phyloP scores from a whole-genome alignment of 106 monocot genomes.

The Dioscorea dumetorum region DNA sequence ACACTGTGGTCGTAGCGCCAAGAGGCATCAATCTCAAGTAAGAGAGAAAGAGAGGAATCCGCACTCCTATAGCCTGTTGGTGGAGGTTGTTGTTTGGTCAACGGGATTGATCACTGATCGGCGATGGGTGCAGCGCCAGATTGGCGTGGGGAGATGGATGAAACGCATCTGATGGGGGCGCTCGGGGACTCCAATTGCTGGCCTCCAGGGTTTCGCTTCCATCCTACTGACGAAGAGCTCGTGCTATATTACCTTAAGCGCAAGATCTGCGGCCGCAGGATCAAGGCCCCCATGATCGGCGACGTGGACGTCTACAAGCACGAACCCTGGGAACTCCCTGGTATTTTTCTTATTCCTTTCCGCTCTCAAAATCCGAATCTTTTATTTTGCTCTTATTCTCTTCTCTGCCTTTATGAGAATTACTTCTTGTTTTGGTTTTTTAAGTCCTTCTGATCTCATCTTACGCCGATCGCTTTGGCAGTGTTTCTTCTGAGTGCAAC shows the following conservation, averaged over 20 bases:
- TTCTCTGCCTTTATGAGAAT: too few relatives aligned
- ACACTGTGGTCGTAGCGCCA: background rate
- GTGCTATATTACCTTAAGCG: conserved; percentile 90
- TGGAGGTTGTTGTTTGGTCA: background rate
- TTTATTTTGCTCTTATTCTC: too few relatives aligned
- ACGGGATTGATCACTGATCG: background rate
- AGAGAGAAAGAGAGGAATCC: background rate
- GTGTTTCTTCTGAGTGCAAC: too few relatives aligned
- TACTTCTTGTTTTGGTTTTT: too few relatives aligned
- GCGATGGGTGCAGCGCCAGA: background rate
- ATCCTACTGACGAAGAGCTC: conserved; percentile 99
- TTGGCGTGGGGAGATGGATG: background rate
- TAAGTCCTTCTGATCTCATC: too few relatives aligned
- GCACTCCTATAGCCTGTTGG: background rate
- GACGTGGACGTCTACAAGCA: conserved; percentile 91
- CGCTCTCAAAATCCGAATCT: background rate
- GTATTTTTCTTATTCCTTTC: conserved; percentile 16
- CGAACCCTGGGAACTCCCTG: conserved; percentile 86
- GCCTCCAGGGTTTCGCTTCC: conserved; percentile 91
- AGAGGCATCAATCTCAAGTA: background rate
- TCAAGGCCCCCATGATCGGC: conserved; percentile 40
- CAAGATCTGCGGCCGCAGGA: conserved; percentile 57
- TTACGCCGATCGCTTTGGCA: too few relatives aligned
- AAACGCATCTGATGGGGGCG: background rate
- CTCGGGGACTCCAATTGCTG: conserved; percentile 15